Evolutionary conservation across 164 flowering plant genomes (phyloP), one percentile per base, ranked within the genome.

Genomic region (Aristolochia californica): DNA sequence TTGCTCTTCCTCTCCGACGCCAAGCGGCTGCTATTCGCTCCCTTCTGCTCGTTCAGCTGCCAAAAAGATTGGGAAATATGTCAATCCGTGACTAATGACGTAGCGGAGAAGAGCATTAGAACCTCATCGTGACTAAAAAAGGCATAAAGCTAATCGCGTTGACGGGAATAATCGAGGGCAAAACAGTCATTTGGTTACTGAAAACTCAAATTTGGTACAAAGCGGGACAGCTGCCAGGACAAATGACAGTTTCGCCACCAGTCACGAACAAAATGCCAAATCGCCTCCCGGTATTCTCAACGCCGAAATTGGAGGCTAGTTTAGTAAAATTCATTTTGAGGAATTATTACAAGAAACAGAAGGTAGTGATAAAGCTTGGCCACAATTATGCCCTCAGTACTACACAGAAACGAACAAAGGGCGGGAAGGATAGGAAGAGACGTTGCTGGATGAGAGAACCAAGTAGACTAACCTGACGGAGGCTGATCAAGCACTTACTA

Each of bases 401-500:
- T 2, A 28, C 2, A 28, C 30, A 28, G 7, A 28, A 28, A 28
- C n/a, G n/a, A n/a, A n/a, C n/a, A 28, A 28, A n/a, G n/a, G n/a
- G n/a, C n/a, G n/a, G n/a, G n/a, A n/a, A n/a, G n/a, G n/a, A n/a
- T n/a, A 7, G 7, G 30, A 28, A 28, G 30, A 28, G 30, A 28
- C 30, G 30, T 2, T 2, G 30, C 30, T 2, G 30, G 30, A 7
- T 28, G 30, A 23, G n/a, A n/a, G 20, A 21, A 64, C 8, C 25
- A 10, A 22, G 16, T 3, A 20, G 9, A 5, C 48, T 66, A 30
- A 84, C 97, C 81, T 61, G 61, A 47, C 81, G 44, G 52, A 91
- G 89, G 45, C 71, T 63, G 52, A 69, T 69, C 58, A 91, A 71
- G 87, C 98, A 91, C 63, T 77, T 81, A 47, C 80, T 72, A 66